Evolutionary conservation across 345 rosid species (phyloP).

Genomic region (Eutrema yunnanense): DNA sequence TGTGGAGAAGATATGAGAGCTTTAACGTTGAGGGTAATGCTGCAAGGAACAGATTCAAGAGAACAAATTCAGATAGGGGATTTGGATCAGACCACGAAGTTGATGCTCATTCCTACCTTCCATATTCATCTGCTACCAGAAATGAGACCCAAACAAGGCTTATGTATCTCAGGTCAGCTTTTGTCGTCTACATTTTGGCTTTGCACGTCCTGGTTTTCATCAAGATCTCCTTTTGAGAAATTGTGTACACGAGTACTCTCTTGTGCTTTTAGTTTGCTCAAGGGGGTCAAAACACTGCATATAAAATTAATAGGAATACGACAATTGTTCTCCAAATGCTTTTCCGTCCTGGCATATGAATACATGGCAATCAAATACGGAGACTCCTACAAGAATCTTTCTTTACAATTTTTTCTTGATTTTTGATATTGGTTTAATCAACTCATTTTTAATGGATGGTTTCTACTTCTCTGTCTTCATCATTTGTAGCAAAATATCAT

Average conservation of each 20-base stretch:
- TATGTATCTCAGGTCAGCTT: slow-evolving; percentile 76
- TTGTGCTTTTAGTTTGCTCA: slow-evolving; percentile 18
- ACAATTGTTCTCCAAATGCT: neutral
- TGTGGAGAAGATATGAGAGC: slow-evolving; percentile 56
- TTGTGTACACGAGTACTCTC: slow-evolving; percentile 17
- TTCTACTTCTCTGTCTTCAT: slow-evolving; percentile 34
- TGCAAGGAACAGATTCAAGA: slow-evolving; percentile 66
- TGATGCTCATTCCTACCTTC: slow-evolving; percentile 52
- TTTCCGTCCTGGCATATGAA: slow-evolving; percentile 1
- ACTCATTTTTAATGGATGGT: neutral
- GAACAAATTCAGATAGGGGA: slow-evolving; percentile 53
- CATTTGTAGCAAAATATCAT: slow-evolving; percentile 56
- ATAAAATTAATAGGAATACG: slow-evolving; percentile 18
- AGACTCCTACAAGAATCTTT: slow-evolving; percentile 7
- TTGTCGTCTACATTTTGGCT: slow-evolving; percentile 73
- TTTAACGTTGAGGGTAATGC: slow-evolving; percentile 46
- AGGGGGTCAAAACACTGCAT: slow-evolving; percentile 11
- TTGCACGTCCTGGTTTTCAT: slow-evolving; percentile 76
- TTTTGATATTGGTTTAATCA: neutral
- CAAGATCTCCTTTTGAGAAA: slow-evolving; percentile 75
- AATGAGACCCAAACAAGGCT: slow-evolving; percentile 60
- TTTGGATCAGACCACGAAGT: slow-evolving; percentile 45
- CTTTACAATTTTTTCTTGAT: slow-evolving; percentile 1
- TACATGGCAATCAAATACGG: neutral
- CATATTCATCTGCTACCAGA: slow-evolving; percentile 43